These are phyloP conservation scores for Cornus kousa DNA, from an alignment of 148 eudicot genomes.

Conservation along the genomic window DNA sequence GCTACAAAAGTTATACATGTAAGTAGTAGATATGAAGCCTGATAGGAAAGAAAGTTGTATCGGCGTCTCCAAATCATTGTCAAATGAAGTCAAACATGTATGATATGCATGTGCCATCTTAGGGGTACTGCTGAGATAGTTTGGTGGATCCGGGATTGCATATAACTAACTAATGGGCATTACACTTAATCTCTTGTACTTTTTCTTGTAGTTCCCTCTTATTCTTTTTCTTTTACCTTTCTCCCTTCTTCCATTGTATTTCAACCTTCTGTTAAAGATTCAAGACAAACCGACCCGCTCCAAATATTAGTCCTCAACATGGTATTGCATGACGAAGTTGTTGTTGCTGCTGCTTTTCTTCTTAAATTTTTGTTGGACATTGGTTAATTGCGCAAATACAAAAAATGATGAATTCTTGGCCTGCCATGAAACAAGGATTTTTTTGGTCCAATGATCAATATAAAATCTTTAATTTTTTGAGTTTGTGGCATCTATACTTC, in stretches of 20 bases:
- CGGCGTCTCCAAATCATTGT: not conserved
- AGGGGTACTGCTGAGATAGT: not conserved
- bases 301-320: not conserved
- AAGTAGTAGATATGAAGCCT: not conserved
- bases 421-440: not conserved
- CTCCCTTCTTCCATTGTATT: not conserved
- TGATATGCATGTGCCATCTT: not conserved
- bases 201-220: not conserved
- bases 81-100: not conserved
- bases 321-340: not conserved
- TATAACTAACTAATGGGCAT: not conserved
- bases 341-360: not conserved
- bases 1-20: not conserved
- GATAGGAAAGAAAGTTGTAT: not conserved
- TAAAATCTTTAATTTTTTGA: not conserved
- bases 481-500: conserved; percentile 7
- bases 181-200: not conserved
- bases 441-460: not conserved
- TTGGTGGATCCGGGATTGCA: not conserved
- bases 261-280: not conserved
- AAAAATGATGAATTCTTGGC: not conserved
- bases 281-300: not conserved
- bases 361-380: not conserved
- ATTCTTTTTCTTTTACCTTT: not conserved
- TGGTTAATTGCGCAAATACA: not conserved